These are phyloP conservation scores for Ulota crispa DNA, from an alignment of 225 moss, liverwort and hornwort genomes.

Conservation along the genomic window DNA sequence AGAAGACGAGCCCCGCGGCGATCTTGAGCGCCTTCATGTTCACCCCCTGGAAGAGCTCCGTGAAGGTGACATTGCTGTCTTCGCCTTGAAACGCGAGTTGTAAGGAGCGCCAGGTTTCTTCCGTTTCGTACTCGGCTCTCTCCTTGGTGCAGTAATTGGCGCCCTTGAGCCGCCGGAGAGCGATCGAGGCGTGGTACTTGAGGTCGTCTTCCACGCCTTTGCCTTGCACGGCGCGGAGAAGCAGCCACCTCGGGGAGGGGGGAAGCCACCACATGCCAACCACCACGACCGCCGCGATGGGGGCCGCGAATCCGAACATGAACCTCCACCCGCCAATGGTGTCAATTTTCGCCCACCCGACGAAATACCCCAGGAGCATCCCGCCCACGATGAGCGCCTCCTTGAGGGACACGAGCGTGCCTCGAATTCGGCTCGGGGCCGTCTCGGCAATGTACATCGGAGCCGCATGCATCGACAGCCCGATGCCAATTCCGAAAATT, in stretches of 20 bases:
- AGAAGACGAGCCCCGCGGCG: constrained; percentile 78
- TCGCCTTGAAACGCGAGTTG: constrained; percentile 47
- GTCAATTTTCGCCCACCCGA: constrained; percentile 68
- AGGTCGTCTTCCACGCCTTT: constrained; percentile 50
- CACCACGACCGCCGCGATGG: constrained; percentile 65
- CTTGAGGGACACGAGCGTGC: constrained; percentile 79
- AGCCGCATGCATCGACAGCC: constrained; percentile 90
- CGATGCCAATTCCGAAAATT: constrained; percentile 73
- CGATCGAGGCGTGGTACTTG: constrained; percentile 49
- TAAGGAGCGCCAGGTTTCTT: constrained; percentile 60
- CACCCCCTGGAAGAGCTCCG: constrained; percentile 75
- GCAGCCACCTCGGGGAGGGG: constrained; percentile 88
- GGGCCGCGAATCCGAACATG: constrained; percentile 75
- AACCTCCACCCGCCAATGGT: constrained; percentile 79
- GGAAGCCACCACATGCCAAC: constrained; percentile 85
- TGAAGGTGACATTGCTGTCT: constrained; percentile 42
- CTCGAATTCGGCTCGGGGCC: constrained; percentile 67
- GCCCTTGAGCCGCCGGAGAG: constrained; percentile 60
- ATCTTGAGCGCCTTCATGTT: constrained; percentile 77
- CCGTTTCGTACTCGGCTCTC: constrained; percentile 55
- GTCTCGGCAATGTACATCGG: constrained; percentile 98
- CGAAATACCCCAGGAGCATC: constrained; percentile 75
- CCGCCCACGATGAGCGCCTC: constrained; percentile 73
- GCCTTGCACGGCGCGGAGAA: constrained; percentile 76
- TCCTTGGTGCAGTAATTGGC: constrained; percentile 22